Evolutionary conservation across 257 asterid genomes (phyloP).

Genomic region (Penstemon davidsonii): DNA sequence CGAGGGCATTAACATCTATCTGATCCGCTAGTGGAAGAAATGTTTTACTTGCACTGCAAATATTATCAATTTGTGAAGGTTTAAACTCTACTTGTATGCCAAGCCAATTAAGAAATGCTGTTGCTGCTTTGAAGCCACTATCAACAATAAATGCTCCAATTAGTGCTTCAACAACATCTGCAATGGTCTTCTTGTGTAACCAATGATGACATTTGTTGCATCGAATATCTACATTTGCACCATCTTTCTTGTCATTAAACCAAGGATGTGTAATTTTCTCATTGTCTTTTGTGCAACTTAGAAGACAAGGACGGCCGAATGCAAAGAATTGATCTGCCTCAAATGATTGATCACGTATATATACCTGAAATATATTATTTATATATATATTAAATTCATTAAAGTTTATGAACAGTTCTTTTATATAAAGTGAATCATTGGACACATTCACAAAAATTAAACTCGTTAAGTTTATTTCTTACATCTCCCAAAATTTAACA

Average conservation of each 20-base stretch:
- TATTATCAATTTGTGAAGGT: conserved; percentile 44
- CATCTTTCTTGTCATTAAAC: conserved; percentile 30
- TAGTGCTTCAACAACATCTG: conserved; percentile 95
- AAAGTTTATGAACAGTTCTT: background rate
- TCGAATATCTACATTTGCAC: conserved; percentile 47
- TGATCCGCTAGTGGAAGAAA: conserved; percentile 61
- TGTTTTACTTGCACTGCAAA: conserved; percentile 58
- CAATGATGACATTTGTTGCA: conserved; percentile 89
- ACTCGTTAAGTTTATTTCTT: background rate
- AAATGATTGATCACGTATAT: conserved; percentile 86
- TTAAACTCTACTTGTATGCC: conserved; percentile 64
- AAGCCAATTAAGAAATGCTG: conserved; percentile 85
- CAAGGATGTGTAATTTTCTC: conserved; percentile 59
- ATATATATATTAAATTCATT: background rate
- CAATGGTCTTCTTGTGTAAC: conserved; percentile 83
- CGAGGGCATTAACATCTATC: conserved; percentile 58
- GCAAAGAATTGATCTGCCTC: conserved; percentile 64
- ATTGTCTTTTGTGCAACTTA: conserved; percentile 58
- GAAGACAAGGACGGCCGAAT: conserved; percentile 78
- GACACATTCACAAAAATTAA: conserved; percentile 20
- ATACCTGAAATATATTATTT: conserved; percentile 54
- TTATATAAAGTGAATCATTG: conserved; percentile 12
- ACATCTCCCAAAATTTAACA: background rate
- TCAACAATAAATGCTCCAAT: conserved; percentile 87
- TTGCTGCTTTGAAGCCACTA: conserved; percentile 85